A percentile compares a stretch with the other conserved stretches of the same genome.
Evolutionary conservation across 1,284 basidiomycete species (phyloP).

Genomic region (Trichosporon sp.): DNA sequence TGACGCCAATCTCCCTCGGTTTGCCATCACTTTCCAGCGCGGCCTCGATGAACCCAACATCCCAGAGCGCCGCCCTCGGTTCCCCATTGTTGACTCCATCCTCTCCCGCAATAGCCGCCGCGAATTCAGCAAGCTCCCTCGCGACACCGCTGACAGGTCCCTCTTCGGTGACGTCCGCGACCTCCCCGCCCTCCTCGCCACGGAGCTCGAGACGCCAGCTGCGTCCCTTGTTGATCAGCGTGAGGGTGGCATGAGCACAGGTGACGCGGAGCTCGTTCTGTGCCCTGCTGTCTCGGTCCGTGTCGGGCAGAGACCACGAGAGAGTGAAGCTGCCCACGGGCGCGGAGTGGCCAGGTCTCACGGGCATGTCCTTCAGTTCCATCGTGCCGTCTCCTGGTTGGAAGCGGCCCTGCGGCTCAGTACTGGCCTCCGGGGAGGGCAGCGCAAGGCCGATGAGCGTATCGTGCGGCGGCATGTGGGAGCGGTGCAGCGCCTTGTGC

Average conservation of each 20-base stretch:
- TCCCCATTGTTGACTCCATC: conserved; percentile 47
- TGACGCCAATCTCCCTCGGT: conserved; percentile 62
- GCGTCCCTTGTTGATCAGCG: conserved; percentile 53
- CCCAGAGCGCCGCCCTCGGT: conserved; percentile 63
- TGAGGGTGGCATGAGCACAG: conserved; percentile 55
- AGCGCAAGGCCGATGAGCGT: conserved; percentile 64
- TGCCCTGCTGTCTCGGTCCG: conserved; percentile 28
- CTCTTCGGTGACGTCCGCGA: conserved; percentile 58
- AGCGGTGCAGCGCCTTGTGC: conserved; percentile 68
- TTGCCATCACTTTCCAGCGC: conserved; percentile 69
- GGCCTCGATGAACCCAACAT: conserved; percentile 78
- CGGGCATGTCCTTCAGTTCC: conserved; percentile 34
- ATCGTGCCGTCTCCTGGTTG: conserved; percentile 23
- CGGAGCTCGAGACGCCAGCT: conserved; percentile 65
- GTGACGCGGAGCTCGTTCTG: conserved; percentile 44
- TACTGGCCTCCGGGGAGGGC: conserved; percentile 62
- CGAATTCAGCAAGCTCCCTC: conserved; percentile 66
- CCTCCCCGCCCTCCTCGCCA: conserved; percentile 54
- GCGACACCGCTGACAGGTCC: conserved; percentile 64
- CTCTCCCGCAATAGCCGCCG: conserved; percentile 60
- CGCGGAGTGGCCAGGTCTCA: conserved; percentile 40
- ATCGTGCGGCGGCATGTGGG: conserved; percentile 72
- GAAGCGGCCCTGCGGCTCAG: conserved; percentile 61
- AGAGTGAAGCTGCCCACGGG: conserved; percentile 48
- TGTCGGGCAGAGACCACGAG: conserved; percentile 46